These are phyloP conservation scores for Alternaria triticina DNA, from an alignment of 2,329 filamentous ascomycete genomes.

Conservation along the genomic window DNA sequence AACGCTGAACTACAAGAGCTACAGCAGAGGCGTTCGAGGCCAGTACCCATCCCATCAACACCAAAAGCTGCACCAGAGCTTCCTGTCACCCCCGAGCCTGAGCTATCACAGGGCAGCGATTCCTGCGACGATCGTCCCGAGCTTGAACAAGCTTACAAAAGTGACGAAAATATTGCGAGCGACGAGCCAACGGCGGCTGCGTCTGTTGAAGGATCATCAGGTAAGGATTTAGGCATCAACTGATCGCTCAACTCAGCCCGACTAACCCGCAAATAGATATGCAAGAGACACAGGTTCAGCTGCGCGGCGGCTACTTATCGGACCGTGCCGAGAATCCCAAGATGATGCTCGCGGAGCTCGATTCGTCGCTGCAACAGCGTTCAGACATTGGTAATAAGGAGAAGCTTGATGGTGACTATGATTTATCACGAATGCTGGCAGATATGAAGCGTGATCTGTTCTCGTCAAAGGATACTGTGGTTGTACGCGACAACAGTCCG, in stretches of 20 bases:
- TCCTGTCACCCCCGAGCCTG: neutral
- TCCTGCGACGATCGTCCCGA: neutral
- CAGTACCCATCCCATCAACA: neutral
- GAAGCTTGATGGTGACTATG: neutral
- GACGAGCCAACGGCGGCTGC: neutral
- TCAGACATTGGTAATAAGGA: neutral
- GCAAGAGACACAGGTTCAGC: neutral
- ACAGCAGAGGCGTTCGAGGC: neutral
- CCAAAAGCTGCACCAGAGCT: neutral
- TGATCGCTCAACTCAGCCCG: neutral
- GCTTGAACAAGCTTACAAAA: neutral
- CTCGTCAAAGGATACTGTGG: neutral
- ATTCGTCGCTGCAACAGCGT: neutral
- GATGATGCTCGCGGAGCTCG: constrained; percentile 13
- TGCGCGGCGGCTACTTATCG: neutral
- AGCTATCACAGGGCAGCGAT: neutral
- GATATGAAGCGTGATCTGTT: neutral
- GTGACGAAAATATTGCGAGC: neutral
- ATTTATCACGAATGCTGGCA: neutral
- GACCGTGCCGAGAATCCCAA: neutral
- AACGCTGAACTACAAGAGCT: constrained; percentile 10
- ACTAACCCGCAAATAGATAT: neutral
- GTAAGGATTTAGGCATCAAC: neutral
- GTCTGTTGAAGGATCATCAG: neutral
- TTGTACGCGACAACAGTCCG: neutral